These are phyloP conservation scores for Pseudozyma pruni DNA, from an alignment of 1,284 basidiomycete genomes.

Conservation along the genomic window DNA sequence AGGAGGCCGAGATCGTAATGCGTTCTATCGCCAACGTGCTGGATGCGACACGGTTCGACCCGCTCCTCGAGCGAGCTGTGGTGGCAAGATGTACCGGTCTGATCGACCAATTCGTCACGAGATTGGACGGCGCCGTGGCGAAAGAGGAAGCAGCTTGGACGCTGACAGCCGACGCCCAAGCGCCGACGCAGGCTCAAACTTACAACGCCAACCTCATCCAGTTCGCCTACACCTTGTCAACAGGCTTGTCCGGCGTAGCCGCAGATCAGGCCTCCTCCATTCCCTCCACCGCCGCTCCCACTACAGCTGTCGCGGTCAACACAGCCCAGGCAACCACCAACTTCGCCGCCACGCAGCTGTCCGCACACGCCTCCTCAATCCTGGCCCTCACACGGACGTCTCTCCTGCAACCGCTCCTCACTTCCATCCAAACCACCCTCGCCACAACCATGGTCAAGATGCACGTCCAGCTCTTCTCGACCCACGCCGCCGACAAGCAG, in stretches of 20 bases:
- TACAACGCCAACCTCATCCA: constrained; percentile 29
- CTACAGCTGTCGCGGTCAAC: too few relatives aligned
- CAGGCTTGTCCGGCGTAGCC: constrained; percentile 2
- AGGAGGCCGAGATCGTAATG: constrained; percentile 13
- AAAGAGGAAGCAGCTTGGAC: constrained; percentile 8
- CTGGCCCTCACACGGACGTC: background rate
- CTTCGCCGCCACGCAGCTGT: constrained; percentile 9
- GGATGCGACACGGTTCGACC: constrained; percentile 91
- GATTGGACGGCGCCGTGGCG: background rate
- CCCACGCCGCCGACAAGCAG: background rate
- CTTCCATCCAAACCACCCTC: background rate
- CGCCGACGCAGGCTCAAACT: constrained; percentile 9
- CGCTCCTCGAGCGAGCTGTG: constrained; percentile 80
- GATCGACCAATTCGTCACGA: constrained; percentile 46
- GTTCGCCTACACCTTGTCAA: constrained; percentile 13
- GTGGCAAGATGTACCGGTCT: constrained; percentile 75
- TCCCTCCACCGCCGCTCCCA: background rate
- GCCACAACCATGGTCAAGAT: constrained; percentile 12
- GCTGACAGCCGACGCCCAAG: background rate
- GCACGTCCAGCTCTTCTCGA: constrained; percentile 15
- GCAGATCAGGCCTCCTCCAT: constrained; percentile 7
- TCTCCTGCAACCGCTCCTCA: constrained; percentile 9
- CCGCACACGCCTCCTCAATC: background rate
- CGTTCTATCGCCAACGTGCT: constrained; percentile 82
- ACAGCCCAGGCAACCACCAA: background rate